phyloP scores from a whole-genome alignment of 2,329 filamentous ascomycete genomes.

The Cercospora sesami region DNA sequence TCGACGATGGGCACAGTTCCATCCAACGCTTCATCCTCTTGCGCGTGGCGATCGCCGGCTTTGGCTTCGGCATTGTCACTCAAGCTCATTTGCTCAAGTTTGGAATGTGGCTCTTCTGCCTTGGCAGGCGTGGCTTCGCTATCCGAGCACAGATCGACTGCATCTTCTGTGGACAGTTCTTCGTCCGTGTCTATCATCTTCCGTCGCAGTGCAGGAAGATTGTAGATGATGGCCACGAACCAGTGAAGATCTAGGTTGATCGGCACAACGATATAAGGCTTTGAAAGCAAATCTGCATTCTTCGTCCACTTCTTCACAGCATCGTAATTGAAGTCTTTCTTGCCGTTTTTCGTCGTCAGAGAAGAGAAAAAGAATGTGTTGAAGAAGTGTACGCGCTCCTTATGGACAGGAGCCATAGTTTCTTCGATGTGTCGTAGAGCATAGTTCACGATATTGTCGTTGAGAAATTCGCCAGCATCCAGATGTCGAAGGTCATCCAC shows the following conservation, averaged over 20 bases:
- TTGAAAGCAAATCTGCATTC: slow-evolving; percentile 73
- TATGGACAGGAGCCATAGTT: slow-evolving; percentile 38
- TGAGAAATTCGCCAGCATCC: slow-evolving; percentile 81
- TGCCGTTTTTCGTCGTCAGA: slow-evolving; percentile 59
- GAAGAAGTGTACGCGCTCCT: slow-evolving; percentile 74
- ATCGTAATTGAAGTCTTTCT: slow-evolving; percentile 71
- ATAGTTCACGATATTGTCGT: slow-evolving; percentile 89
- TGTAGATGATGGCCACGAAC: slow-evolving; percentile 95
- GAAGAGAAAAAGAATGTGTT: slow-evolving; percentile 90
- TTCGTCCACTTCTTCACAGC: slow-evolving; percentile 86
- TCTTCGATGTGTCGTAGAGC: slow-evolving; percentile 62
- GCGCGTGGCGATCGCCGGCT: neutral
- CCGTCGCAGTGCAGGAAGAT: slow-evolving; percentile 60
- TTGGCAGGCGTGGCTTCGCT: neutral
- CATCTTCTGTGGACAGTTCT: neutral
- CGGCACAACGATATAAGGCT: slow-evolving; percentile 87
- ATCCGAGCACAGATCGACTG: neutral
- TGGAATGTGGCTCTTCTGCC: neutral
- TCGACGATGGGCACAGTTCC: neutral
- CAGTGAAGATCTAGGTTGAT: slow-evolving; percentile 85
- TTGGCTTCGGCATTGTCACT: neutral
- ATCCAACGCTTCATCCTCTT: neutral
- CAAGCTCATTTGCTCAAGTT: neutral
- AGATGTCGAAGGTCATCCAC: slow-evolving; percentile 73
- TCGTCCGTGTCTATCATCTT: slow-evolving; percentile 19